These are phyloP conservation scores for Phytophthora crassamura DNA, from an alignment of 352 stramenopile species.

Conservation along the genomic window DNA sequence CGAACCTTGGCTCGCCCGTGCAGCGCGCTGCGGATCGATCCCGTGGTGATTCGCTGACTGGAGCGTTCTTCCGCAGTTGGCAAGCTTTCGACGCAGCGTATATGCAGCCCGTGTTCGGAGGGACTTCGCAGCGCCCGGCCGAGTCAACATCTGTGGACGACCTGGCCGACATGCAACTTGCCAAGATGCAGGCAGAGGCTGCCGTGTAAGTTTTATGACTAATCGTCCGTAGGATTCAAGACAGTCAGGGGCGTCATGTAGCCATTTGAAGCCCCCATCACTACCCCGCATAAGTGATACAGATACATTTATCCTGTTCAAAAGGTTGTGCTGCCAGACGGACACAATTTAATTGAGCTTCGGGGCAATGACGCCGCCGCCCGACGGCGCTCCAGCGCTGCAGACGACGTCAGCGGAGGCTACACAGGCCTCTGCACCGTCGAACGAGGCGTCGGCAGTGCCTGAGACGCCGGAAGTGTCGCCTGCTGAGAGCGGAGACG, in stretches of 20 bases:
- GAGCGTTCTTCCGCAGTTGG: slow-evolving; percentile 80
- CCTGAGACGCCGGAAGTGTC: slow-evolving; percentile 12
- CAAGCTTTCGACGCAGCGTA: slow-evolving; percentile 79
- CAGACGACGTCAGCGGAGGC: neutral
- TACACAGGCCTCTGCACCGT: slow-evolving; percentile 2
- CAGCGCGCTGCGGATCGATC: slow-evolving; percentile 27
- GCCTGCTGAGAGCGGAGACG: slow-evolving; percentile 10
- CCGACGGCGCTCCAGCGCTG: slow-evolving; percentile 6
- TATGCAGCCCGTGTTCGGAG: slow-evolving; percentile 86
- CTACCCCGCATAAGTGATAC: slow-evolving; percentile 17
- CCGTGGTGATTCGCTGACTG: slow-evolving; percentile 56
- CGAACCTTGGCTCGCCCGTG: slow-evolving; percentile 25
- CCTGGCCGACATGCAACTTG: slow-evolving; percentile 34
- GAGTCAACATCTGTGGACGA: slow-evolving; percentile 29
- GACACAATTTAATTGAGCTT: slow-evolving; percentile 19
- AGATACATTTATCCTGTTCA: slow-evolving; percentile 31
- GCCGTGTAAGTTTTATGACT: slow-evolving; percentile 38
- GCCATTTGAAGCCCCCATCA: slow-evolving; percentile 7
- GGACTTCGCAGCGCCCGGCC: slow-evolving; percentile 44
- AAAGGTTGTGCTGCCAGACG: slow-evolving; percentile 9
- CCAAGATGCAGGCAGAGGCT: slow-evolving; percentile 50
- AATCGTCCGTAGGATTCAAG: too few relatives aligned
- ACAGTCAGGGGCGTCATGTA: slow-evolving; percentile 5
- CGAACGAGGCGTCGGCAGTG: slow-evolving; percentile 2
- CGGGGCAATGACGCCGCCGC: slow-evolving; percentile 18